A percentile compares a stretch with the other conserved stretches of the same genome.
phyloP scores from a whole-genome alignment of 805 yeast genomes.

The Candida hispaniensis region DNA sequence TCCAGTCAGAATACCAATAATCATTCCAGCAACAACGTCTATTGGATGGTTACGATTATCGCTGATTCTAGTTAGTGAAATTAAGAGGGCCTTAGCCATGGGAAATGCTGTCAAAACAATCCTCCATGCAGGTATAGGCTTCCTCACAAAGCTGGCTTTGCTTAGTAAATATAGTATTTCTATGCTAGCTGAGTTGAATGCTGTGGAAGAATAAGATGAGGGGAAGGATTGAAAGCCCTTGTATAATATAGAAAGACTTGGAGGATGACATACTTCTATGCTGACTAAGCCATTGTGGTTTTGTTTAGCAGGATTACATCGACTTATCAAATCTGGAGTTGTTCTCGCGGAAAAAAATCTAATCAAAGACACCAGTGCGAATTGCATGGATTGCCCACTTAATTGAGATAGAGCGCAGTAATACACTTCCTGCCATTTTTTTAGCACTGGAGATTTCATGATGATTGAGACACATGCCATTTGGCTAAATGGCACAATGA shows the following conservation, averaged over 20 bases:
- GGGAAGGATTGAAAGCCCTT: constrained; percentile 9
- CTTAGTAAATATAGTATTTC: constrained; percentile 1
- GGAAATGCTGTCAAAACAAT: constrained; percentile 2
- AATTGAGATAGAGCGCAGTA: too few relatives aligned
- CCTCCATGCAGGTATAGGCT: constrained; percentile 2
- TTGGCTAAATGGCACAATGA: constrained; percentile 1
- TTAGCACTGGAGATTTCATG: too few relatives aligned
- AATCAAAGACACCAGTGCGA: too few relatives aligned
- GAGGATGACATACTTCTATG: too few relatives aligned
- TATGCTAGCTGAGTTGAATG: constrained; percentile 2
- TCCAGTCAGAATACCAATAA: constrained; percentile 3
- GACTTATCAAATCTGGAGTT: too few relatives aligned
- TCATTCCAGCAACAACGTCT: constrained; percentile 2
- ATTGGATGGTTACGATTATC: constrained; percentile 5
- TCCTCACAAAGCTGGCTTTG: constrained; percentile 1
- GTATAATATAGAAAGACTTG: too few relatives aligned
- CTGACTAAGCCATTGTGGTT: too few relatives aligned
- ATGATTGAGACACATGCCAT: too few relatives aligned
- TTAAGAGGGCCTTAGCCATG: neutral
- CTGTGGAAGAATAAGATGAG: constrained; percentile 2
- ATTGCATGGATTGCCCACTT: too few relatives aligned
- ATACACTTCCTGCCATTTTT: too few relatives aligned
- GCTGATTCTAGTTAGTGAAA: constrained; percentile 2
- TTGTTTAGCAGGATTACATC: too few relatives aligned
- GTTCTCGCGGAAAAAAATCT: too few relatives aligned